These are phyloP conservation scores for sorghum (Sorghum bicolor) DNA, from an alignment of 176 grass and related monocot species.

Conservation along the genomic window DNA sequence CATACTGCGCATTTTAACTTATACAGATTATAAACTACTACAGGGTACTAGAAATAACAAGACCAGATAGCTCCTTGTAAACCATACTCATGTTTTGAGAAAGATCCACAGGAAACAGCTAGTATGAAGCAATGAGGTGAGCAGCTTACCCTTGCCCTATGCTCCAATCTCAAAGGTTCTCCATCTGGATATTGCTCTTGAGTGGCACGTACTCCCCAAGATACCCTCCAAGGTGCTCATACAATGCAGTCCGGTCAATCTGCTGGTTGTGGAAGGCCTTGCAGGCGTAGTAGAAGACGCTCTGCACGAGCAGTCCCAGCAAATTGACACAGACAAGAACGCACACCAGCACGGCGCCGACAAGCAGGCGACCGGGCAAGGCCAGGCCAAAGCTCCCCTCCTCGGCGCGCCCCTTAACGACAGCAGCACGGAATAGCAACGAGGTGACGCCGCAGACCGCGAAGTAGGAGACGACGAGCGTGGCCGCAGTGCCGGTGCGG, in stretches of 20 bases:
- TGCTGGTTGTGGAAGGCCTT: conserved; percentile 97
- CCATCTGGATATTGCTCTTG: conserved; percentile 95
- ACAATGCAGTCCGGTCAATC: conserved; percentile 77
- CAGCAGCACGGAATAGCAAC: conserved; percentile 62
- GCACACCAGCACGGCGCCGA: conserved; percentile 64
- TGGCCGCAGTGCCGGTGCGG: conserved; percentile 44
- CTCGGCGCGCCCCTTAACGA: conserved; percentile 70
- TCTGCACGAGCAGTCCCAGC: conserved; percentile 78
- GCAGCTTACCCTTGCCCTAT: conserved; percentile 35
- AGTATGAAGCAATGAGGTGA: conserved; percentile 19
- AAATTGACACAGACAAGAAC: conserved; percentile 74
- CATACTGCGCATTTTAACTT: conserved; percentile 6
- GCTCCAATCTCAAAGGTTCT: conserved; percentile 61
- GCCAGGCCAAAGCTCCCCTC: conserved; percentile 69
- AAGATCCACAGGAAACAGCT: not conserved
- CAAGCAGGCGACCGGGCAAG: conserved; percentile 34
- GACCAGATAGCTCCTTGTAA: conserved; percentile 2
- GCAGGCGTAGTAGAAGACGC: conserved; percentile 96
- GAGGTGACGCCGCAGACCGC: conserved; percentile 57
- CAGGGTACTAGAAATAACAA: conserved; percentile 9
- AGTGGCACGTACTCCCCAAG: conserved; percentile 96
- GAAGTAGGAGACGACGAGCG: conserved; percentile 70
- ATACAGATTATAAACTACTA: conserved; percentile 32
- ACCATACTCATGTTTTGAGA: conserved; percentile 26
- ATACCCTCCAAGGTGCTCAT: conserved; percentile 88